Base-by-base conservation (phyloP, 805 yeast genomes). In the Lipomyces yamanashiensis region DNA sequence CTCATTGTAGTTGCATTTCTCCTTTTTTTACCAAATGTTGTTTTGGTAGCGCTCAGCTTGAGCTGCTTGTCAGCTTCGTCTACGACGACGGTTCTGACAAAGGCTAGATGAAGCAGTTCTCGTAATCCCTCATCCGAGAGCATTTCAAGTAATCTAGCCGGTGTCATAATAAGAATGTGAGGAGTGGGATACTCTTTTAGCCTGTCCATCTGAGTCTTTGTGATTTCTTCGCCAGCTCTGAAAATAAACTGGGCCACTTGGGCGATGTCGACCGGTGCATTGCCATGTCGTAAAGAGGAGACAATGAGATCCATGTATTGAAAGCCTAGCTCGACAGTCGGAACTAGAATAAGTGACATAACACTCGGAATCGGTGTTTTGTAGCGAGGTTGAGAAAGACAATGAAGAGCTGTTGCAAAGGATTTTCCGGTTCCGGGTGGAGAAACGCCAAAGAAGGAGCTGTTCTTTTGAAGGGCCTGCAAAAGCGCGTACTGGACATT, bases 151-250 rank as follows among this genome's bases (percentile, higher is more conserved):
- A 84, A 67, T 53, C 87, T 71, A 7, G 82, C 81, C 0, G 87
- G 87, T 0, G 87, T 84, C 2, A 84, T 84, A n/a, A 84, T 77
- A 34, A 84, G 68, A n/a, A 84, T 79, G 17, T 80, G 82, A 1
- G 84, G 80, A 12, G 51, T 51, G 6, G 71, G 73, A 48, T 63
- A 33, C 8, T 58, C 28, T 13, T 47, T 37, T 41, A 76, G 64
- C 2, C 50, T 57, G 4, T 61, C 49, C 17, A 67, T 65, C 60
- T 77, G 79, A 21, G 41, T 47, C 33, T 61, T 69, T 37, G 71
- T 72, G 4, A 33, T 63, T 2, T 60, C 71, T 37, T 63, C 57
- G 21, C 70, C 70, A 0, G 73, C 68, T 19, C 80, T 68, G 52
- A 71, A 74, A 2, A 76, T 63, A 5, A 60, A 49, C 61, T 74